Evolutionary conservation across 2,329 filamentous ascomycete species (phyloP).

Genomic region (Metarhizium guizhouense): DNA sequence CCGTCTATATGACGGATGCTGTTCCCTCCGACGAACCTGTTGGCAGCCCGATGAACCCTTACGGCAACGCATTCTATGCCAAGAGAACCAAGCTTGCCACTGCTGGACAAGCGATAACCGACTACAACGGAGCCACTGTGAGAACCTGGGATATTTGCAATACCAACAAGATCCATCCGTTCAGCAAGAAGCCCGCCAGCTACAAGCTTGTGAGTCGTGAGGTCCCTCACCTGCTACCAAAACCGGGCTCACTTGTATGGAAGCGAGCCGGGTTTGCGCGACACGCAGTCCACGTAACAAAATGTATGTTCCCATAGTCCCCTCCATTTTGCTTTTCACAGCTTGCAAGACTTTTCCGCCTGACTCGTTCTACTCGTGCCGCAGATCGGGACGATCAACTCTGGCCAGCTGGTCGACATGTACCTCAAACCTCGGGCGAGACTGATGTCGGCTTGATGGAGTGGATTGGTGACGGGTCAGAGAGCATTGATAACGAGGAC

Average conservation of each 20-base stretch:
- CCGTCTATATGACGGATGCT: constrained; percentile 76
- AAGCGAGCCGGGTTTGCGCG: constrained; percentile 82
- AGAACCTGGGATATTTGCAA: constrained; percentile 90
- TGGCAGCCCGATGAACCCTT: constrained; percentile 72
- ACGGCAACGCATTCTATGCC: constrained; percentile 85
- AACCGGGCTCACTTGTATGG: constrained; percentile 74
- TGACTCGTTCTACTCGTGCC: not conserved
- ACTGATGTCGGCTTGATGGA: constrained; percentile 63
- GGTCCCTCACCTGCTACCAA: constrained; percentile 69
- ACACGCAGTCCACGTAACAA: constrained; percentile 82
- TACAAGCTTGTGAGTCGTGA: constrained; percentile 90
- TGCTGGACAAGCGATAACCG: constrained; percentile 57
- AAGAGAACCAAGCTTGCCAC: constrained; percentile 74
- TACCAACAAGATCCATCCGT: constrained; percentile 71
- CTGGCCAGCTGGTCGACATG: constrained; percentile 78
- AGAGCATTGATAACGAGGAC: constrained; percentile 70
- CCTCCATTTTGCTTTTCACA: not conserved
- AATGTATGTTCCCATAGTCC: constrained; percentile 37
- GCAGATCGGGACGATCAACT: constrained; percentile 71
- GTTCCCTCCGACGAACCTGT: constrained; percentile 61
- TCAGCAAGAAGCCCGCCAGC: constrained; percentile 73
- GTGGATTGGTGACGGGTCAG: constrained; percentile 66
- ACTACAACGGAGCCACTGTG: constrained; percentile 72
- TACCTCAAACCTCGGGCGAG: constrained; percentile 78
- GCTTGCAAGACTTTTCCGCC: not conserved